A percentile compares a stretch with the other conserved stretches of the same genome.
Conservation (phyloP, 805 yeast genomes). For the Yamadazyma nakazawae region DNA sequence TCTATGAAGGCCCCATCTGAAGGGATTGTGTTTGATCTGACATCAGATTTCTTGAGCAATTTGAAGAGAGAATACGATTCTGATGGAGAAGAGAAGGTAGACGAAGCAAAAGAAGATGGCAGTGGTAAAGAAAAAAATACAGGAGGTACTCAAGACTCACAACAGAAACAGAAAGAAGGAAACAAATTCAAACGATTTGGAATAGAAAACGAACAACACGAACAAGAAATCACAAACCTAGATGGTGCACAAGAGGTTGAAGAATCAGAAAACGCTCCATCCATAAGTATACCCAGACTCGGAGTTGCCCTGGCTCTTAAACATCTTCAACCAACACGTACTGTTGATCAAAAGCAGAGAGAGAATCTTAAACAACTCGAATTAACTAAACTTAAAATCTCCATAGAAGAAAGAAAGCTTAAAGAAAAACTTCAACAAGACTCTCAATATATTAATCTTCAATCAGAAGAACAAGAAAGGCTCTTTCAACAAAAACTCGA, state of each 20-base stretch:
- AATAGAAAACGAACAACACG: neutral
- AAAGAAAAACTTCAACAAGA: constrained; percentile 28
- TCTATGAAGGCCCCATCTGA: constrained; percentile 6
- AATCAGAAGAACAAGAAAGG: constrained; percentile 27
- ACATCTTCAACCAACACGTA: constrained; percentile 20
- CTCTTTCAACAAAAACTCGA: constrained; percentile 28
- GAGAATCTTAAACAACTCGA: constrained; percentile 29
- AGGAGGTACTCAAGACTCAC: neutral
- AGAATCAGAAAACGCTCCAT: neutral
- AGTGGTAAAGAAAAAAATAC: neutral
- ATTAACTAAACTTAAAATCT: constrained; percentile 24
- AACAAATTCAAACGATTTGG: neutral
- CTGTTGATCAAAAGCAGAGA: constrained; percentile 8
- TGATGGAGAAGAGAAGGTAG: neutral
- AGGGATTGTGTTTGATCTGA: constrained; percentile 38
- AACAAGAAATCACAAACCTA: neutral
- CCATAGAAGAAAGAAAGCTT: constrained; percentile 33
- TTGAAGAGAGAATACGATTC: constrained; percentile 7
- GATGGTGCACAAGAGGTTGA: neutral
- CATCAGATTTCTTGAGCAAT: constrained; percentile 36
- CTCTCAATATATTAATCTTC: constrained; percentile 21
- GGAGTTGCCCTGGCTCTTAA: constrained; percentile 28
- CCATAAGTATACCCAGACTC: neutral
- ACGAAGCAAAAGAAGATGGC: neutral
- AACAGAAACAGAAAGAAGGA: neutral